Evolutionary conservation across 768 basidiomycete genomes (phyloP).

Genomic region (Suillus occidentalis): DNA sequence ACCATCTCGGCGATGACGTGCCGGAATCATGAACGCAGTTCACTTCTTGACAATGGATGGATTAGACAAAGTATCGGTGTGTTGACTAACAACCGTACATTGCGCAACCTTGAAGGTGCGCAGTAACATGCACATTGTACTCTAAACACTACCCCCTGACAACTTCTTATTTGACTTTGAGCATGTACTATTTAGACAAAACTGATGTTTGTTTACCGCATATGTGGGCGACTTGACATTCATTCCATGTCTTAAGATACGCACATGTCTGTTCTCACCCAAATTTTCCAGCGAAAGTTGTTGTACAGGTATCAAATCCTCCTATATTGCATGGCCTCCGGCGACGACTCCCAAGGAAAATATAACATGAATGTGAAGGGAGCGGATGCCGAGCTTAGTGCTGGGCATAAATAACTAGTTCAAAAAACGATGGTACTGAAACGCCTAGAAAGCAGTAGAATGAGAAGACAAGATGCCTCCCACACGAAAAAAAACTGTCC

Average conservation of each 20-base stretch:
- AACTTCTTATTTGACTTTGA: background rate
- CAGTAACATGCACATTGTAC: slow-evolving; percentile 6
- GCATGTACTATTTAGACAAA: slow-evolving; percentile 6
- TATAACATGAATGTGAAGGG: slow-evolving; percentile 3
- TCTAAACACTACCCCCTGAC: slow-evolving; percentile 2
- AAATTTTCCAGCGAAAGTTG: background rate
- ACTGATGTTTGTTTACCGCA: slow-evolving; percentile 3
- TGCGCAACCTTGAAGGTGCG: slow-evolving; percentile 8
- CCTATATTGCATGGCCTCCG: background rate
- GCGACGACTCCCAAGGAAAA: background rate
- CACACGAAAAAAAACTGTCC: slow-evolving; percentile 2
- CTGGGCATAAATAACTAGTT: slow-evolving; percentile 11
- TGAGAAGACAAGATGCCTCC: background rate
- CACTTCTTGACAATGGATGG: slow-evolving; percentile 23
- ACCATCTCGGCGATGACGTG: slow-evolving; percentile 36
- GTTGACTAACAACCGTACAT: background rate
- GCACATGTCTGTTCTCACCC: background rate
- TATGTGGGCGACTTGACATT: background rate
- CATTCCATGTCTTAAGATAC: background rate
- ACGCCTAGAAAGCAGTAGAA: background rate
- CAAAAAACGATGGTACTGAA: slow-evolving; percentile 1
- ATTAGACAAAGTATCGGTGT: slow-evolving; percentile 1
- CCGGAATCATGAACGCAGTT: slow-evolving; percentile 15
- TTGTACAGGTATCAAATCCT: background rate
- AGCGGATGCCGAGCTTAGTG: slow-evolving; percentile 5